These are phyloP conservation scores for Rhododendron henanense DNA, from an alignment of 148 eudicot species.

Conservation along the genomic window DNA sequence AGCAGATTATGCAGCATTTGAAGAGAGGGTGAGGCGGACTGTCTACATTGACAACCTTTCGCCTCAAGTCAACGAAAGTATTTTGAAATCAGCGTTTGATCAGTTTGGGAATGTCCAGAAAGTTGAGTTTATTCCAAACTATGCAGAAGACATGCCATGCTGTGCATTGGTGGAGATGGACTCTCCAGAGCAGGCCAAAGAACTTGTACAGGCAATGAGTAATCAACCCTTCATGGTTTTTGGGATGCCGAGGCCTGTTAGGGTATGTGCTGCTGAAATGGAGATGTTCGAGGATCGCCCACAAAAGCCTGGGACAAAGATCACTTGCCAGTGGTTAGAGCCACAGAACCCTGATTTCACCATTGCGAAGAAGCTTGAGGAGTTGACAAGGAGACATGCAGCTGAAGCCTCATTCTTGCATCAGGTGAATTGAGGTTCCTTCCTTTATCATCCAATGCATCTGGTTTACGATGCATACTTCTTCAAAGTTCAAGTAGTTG, in stretches of 20 bases:
- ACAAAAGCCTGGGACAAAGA: constrained; percentile 50
- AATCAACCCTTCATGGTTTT: constrained; percentile 62
- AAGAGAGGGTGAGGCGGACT: constrained; percentile 62
- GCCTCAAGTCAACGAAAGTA: constrained; percentile 47
- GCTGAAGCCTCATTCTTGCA: constrained; percentile 47
- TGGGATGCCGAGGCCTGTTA: constrained; percentile 91
- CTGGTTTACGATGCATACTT: background rate
- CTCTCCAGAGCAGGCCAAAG: constrained; percentile 34
- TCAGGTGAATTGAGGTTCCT: constrained; percentile 31
- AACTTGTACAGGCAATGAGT: constrained; percentile 30
- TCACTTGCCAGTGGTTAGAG: constrained; percentile 56
- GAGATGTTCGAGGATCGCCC: constrained; percentile 86
- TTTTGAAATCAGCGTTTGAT: constrained; percentile 52
- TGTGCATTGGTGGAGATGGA: constrained; percentile 75
- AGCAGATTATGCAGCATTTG: constrained; percentile 54
- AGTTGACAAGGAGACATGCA: constrained; percentile 38
- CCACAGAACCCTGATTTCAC: constrained; percentile 53
- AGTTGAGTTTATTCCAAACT: constrained; percentile 50
- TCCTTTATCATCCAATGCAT: background rate
- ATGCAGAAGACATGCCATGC: constrained; percentile 28
- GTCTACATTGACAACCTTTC: constrained; percentile 74
- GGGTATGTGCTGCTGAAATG: constrained; percentile 45
- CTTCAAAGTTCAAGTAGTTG: background rate
- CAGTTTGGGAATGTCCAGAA: constrained; percentile 57
- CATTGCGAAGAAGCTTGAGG: constrained; percentile 55